Evolutionary conservation across 257 asterid genomes (phyloP), one percentile per base, ranked within the genome.

Genomic region (Nicotiana sylvestris): DNA sequence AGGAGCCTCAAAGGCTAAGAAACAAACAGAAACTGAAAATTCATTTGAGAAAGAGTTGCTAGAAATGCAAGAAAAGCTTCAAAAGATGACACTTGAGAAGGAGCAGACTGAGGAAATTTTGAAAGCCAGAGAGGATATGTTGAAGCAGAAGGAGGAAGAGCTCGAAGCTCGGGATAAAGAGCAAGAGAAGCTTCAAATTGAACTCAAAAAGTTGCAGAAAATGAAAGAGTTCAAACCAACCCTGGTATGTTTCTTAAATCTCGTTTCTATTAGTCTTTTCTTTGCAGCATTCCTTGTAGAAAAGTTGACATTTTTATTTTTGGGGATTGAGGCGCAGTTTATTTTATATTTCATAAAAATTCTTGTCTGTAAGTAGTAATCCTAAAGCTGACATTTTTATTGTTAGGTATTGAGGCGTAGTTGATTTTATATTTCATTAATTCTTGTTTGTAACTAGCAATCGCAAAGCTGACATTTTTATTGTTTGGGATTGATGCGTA

Each of bases 121-220:
- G 80, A 84, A 88, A 56, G 89, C 78, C 9, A 88, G 84, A 74
- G 93, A 90, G 25, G 97, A 92, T 30, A 90, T 87, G 81, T 76
- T 93, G 84, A 87, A 90, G 55, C 90, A 83, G 37, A 89, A 84
- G 60, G 95, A 91, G 35, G 85, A 84, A 15, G 93, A 94, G 70
- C 92, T 93, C 27, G 95, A 93, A 7, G 80, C 9, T 2, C 80
- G 64, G 16, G 80, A 9, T 15, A 86, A 84, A 17, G 93, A 94
- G 64, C 92, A 92, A 18, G 95, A 93, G 82, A 92, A 95, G 82
- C 93, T 95, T 68, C 92, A 89, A 65, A n/a, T 46, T 37, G 98
- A 93, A 61, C 87, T 95, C 86, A 95, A 92, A 86, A 95, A 91
- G 81, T 83, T 95, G 93, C 98, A 93, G 94, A 95, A 93, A 82